Evolutionary conservation across 2,329 filamentous ascomycete species (phyloP).

Genomic region (Colletotrichum euphorbiae): DNA sequence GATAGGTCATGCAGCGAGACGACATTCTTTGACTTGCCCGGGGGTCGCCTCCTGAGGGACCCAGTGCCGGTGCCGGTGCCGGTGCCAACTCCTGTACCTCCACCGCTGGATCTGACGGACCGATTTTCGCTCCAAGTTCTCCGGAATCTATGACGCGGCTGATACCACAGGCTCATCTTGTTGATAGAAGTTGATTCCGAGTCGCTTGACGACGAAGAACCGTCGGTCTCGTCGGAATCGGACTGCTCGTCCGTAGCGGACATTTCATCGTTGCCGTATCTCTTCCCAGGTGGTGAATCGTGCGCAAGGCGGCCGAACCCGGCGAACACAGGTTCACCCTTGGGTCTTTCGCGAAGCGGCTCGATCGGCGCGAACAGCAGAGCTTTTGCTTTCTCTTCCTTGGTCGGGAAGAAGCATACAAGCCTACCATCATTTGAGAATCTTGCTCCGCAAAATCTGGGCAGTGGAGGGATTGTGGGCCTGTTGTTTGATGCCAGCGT

Average conservation of each 20-base stretch:
- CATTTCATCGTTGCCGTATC: constrained; percentile 60
- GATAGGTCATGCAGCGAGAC: constrained; percentile 79
- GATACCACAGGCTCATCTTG: constrained; percentile 68
- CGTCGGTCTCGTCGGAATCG: constrained; percentile 61
- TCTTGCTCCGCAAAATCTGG: constrained; percentile 68
- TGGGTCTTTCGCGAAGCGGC: constrained; percentile 60
- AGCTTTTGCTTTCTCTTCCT: constrained; percentile 69
- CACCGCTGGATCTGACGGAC: constrained; percentile 70
- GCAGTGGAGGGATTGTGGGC: constrained; percentile 66
- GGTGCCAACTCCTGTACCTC: constrained; percentile 68
- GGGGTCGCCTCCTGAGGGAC: constrained; percentile 57
- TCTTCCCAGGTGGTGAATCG: constrained; percentile 61
- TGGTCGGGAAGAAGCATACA: constrained; percentile 76
- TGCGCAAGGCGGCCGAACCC: constrained; percentile 67
- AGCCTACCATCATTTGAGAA: constrained; percentile 73
- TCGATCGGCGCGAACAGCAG: constrained; percentile 61
- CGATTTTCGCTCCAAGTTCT: constrained; percentile 69
- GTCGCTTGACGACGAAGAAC: constrained; percentile 64
- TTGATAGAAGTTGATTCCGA: constrained; percentile 74
- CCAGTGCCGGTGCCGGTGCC: constrained; percentile 58
- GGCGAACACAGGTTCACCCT: constrained; percentile 67
- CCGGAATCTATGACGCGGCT: constrained; percentile 62
- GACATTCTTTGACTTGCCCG: constrained; percentile 70
- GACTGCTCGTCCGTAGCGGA: constrained; percentile 65
- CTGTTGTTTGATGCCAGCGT: constrained; percentile 64